phyloP scores from a whole-genome alignment of 371 early-diverging fungal species.

The Mucor piriformis region DNA sequence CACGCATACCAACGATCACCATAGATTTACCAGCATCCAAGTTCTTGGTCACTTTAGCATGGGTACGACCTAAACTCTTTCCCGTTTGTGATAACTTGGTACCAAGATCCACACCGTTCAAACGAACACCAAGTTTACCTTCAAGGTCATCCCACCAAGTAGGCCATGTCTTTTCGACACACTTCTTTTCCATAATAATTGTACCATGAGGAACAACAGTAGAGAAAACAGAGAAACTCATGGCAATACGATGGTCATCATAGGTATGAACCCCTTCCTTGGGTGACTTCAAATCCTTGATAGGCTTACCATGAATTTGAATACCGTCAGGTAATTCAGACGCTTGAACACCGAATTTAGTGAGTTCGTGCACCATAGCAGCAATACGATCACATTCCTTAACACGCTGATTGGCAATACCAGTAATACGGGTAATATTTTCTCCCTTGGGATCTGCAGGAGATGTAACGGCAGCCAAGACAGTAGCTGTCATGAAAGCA shows the following conservation, averaged over 20 bases:
- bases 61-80: conserved; percentile 29
- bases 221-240: conserved; percentile 91
- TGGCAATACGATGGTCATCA: conserved; percentile 97
- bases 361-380: conserved; percentile 94
- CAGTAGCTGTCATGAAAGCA: conserved; percentile 95
- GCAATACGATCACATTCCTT: conserved; percentile 98
- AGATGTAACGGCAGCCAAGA: conserved; percentile 87
- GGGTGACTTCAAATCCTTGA: conserved; percentile 60
- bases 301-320: conserved; percentile 75
- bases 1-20: conserved; percentile 96
- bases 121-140: conserved; percentile 70
- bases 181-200: conserved; percentile 88
- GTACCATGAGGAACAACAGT: conserved; percentile 77
- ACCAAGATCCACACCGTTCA: conserved; percentile 76
- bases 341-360: conserved; percentile 84
- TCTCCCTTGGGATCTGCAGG: conserved; percentile 47
- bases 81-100: conserved; percentile 41
- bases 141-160: conserved; percentile 96
- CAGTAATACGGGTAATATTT: conserved; percentile 82
- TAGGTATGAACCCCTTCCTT: conserved; percentile 84
- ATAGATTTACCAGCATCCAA: conserved; percentile 57
- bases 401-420: conserved; percentile 97
- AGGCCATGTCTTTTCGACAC: conserved; percentile 98
- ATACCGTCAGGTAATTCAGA: conserved; percentile 92
- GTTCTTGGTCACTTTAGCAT: background rate